Evolutionary conservation across 2,329 filamentous ascomycete genomes (phyloP).

Genomic region (Pseudofabraea citricarpa): DNA sequence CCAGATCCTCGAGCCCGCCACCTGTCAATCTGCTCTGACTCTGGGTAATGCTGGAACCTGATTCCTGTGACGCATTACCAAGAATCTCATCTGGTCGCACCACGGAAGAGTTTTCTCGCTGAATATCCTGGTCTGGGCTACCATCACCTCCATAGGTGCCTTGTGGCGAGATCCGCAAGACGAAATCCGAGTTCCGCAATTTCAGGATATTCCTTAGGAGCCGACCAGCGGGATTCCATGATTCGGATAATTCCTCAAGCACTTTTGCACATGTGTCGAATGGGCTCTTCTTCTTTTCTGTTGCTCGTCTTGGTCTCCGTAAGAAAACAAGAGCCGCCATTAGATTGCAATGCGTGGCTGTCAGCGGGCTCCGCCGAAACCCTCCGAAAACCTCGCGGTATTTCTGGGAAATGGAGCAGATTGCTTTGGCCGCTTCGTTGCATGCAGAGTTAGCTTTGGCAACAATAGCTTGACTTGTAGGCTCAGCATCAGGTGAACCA

Average conservation of each 20-base stretch:
- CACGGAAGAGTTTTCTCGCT: no score
- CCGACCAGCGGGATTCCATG: not conserved
- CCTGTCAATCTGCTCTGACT: no score
- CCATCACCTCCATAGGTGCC: no score
- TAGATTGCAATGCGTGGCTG: not conserved
- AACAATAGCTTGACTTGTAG: not conserved
- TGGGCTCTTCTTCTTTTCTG: not conserved
- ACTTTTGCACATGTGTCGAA: not conserved
- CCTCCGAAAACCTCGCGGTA: not conserved
- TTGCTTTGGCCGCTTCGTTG: not conserved
- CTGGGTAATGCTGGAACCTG: no score
- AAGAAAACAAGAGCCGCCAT: not conserved
- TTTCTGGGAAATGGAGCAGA: not conserved
- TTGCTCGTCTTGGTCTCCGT: not conserved
- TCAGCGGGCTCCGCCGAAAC: not conserved
- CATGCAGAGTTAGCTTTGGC: not conserved
- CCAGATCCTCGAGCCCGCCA: no score
- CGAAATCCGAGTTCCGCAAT: no score
- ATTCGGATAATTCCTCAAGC: not conserved
- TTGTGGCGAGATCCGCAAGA: no score
- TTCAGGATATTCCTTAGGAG: no score
- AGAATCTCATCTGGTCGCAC: no score
- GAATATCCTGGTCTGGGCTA: no score
- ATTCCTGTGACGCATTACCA: no score
- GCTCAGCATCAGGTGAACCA: not conserved